Base-by-base conservation (phyloP, 2,329 filamentous ascomycete species). In the Triangularia setosa region DNA sequence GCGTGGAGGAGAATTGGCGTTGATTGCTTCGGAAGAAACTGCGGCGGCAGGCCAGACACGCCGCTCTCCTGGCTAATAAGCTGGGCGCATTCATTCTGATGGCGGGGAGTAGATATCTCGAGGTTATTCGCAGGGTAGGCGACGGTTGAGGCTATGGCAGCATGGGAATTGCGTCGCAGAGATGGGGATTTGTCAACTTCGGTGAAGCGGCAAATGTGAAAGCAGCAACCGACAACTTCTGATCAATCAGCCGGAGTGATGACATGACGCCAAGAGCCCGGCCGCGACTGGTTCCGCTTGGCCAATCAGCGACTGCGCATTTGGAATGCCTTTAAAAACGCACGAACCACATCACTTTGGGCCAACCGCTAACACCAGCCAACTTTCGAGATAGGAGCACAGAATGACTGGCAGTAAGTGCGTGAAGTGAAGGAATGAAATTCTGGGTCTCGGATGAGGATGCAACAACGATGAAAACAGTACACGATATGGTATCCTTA, bases 11-110 rank as follows among this genome's bases (percentile, higher is more conserved):
- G 71, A 80, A 79, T 59, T 79, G 79, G 64, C 80, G 79, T 66
- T 76, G 63, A 16, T 77, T 66, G 66, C 74, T 66, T 25, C 64
- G 78, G 69, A 78, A 75, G 61, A 77, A 74, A 55, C 76, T 75
- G 66, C 78, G 79, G 69, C 76, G 70, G 69, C 78, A 77, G 67
- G 76, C 72, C 69, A 78, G 72, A 73, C 79, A 75, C 73, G 79
- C 71, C 65, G 77, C 76, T 70, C 74, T 69, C 70, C 71, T 62
- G 18, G 75, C 71, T 25, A 75, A 69, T 56, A 78, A 67, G 33
- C 72, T 72, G 3, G 78, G 73, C 54, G 76, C 73, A 71, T 76
- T 83, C 82, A 85, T 84, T 33, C 52, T 72, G 30, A 21, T 2
- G 23, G n/a, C 61, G 16, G 25, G 23, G 16, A 54, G 16, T 3